A percentile compares a stretch with the other conserved stretches of the same genome.
Conservation (phyloP, 176 grass and related monocot genomes). For the Eragrostis nindensis region DNA sequence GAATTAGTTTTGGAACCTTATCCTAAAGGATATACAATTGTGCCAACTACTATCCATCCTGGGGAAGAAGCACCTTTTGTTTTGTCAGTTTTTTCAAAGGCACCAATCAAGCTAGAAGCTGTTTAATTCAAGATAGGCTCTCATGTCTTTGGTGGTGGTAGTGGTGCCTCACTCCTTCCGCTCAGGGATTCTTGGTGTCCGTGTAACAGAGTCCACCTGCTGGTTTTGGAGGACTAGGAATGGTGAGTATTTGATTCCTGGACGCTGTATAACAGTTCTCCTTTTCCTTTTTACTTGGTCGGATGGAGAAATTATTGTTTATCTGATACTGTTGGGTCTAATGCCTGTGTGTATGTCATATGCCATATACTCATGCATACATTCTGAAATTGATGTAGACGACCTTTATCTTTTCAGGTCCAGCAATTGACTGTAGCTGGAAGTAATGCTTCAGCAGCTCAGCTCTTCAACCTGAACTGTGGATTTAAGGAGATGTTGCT, state of each 20-base stretch:
- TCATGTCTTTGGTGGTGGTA: slow-evolving; percentile 23
- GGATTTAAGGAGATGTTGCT: slow-evolving; percentile 20
- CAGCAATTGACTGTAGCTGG: slow-evolving; percentile 32
- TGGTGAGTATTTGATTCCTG: slow-evolving; percentile 30
- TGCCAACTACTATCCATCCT: slow-evolving; percentile 96
- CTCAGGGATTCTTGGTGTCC: slow-evolving; percentile 10
- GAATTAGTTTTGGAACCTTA: slow-evolving; percentile 96
- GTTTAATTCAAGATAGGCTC: slow-evolving; percentile 57
- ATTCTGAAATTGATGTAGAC: slow-evolving; percentile 27
- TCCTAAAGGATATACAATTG: slow-evolving; percentile 98
- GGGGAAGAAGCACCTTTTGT: slow-evolving; percentile 99
- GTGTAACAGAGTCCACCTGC: slow-evolving; percentile 37
- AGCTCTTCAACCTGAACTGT: slow-evolving; percentile 27
- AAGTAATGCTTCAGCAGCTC: slow-evolving; percentile 34
- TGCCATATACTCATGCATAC: not conserved
- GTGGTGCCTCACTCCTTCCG: slow-evolving; percentile 35
- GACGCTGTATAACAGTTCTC: not conserved
- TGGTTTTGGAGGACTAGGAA: slow-evolving; percentile 35
- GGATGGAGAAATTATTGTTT: not conserved
- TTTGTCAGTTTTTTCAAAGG: slow-evolving; percentile 99
- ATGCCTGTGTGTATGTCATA: not conserved
- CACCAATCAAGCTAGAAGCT: slow-evolving; percentile 88
- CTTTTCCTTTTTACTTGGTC: not conserved
- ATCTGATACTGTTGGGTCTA: not conserved
- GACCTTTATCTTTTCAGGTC: slow-evolving; percentile 43